These are phyloP conservation scores for Bullera alba DNA, from an alignment of 768 basidiomycete species.

Conservation along the genomic window DNA sequence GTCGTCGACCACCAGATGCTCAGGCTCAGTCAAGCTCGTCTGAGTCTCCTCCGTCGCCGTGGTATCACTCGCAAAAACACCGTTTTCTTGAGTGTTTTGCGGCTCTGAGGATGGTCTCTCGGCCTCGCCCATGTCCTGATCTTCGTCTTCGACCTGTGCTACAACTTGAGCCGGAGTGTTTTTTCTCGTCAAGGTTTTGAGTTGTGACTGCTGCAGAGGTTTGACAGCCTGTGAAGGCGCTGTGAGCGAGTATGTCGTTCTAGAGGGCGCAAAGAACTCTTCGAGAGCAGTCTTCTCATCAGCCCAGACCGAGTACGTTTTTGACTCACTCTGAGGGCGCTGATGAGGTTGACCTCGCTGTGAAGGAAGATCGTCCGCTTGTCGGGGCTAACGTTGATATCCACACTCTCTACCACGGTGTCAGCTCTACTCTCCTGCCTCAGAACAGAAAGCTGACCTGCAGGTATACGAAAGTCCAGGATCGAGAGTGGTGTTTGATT, in stretches of 20 bases:
- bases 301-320: background rate
- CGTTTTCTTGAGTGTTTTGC: background rate
- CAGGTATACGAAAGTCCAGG: slow-evolving; percentile 74
- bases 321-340: slow-evolving; percentile 62
- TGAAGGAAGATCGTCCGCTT: slow-evolving; percentile 92
- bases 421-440: too few species aligned
- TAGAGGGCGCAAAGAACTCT: slow-evolving; percentile 57
- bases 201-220: slow-evolving; percentile 2
- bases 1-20: too few species aligned
- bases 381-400: slow-evolving; percentile 93
- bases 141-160: too few species aligned
- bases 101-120: background rate
- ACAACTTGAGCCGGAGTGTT: background rate
- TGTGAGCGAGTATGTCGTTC: slow-evolving; percentile 65
- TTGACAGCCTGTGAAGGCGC: slow-evolving; percentile 29
- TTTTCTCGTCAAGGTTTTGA: slow-evolving; percentile 1
- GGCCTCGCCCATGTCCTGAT: background rate
- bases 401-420: slow-evolving; percentile 50
- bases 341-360: slow-evolving; percentile 70
- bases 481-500: slow-evolving; percentile 73
- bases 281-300: slow-evolving; percentile 59
- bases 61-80: too few species aligned
- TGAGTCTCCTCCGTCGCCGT: too few species aligned
- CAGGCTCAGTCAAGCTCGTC: too few species aligned
- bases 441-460: slow-evolving; percentile 57